Percentiles rank a stretch among this genome's conserved stretches.
Conservation (phyloP, 2,329 filamentous ascomycete genomes). For the Paraconiothyrium brasiliense region DNA sequence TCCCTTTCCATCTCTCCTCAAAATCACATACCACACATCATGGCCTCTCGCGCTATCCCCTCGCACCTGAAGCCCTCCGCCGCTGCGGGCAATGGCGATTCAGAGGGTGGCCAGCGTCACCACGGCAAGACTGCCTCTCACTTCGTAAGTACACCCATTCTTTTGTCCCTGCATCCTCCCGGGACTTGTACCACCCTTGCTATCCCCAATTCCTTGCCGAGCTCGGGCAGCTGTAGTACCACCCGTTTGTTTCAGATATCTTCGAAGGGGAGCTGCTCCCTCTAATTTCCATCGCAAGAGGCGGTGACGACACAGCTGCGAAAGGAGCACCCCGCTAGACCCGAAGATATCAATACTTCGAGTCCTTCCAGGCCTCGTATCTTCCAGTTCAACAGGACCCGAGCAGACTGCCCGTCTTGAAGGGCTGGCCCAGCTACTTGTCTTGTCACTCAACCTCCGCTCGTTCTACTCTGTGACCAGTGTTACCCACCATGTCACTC, state of each 20-base stretch:
- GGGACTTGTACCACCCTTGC: neutral
- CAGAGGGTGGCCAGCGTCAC: conserved; percentile 69
- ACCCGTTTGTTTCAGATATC: neutral
- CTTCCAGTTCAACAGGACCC: neutral
- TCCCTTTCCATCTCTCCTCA: conserved; percentile 17
- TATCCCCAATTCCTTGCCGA: neutral
- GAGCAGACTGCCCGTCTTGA: neutral
- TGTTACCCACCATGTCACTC: conserved; percentile 1
- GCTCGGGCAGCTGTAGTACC: neutral
- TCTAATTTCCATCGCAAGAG: neutral
- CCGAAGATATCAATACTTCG: neutral
- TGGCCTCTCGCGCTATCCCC: conserved; percentile 80
- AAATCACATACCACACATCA: conserved; percentile 51
- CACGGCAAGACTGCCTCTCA: conserved; percentile 59
- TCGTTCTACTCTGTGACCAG: neutral
- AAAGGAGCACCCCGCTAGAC: conserved; percentile 7
- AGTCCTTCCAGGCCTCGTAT: neutral
- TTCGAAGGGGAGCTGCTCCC: neutral
- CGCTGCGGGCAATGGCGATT: conserved; percentile 49
- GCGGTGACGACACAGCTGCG: conserved; percentile 14
- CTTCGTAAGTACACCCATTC: conserved; percentile 10
- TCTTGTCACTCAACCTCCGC: neutral
- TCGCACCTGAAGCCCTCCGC: conserved; percentile 78
- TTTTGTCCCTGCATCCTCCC: neutral
- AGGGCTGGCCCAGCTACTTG: conserved; percentile 8